Evolutionary conservation across 768 basidiomycete species (phyloP).

Genomic region (Russula griseocarnosa): DNA sequence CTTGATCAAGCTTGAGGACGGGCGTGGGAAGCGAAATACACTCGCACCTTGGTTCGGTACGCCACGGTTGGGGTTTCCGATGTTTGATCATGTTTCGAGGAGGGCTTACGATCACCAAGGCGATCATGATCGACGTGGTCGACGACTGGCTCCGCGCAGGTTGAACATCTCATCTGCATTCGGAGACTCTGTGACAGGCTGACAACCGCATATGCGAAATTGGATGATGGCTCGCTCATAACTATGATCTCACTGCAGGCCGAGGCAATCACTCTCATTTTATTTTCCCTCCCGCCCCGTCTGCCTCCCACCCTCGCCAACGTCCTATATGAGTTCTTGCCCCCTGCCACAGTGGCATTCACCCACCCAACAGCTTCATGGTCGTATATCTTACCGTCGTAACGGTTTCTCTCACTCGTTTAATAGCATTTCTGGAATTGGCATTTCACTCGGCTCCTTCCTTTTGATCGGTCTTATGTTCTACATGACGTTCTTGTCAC

Average conservation of each 20-base stretch:
- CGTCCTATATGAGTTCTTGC: neutral
- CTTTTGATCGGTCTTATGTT: conserved; percentile 6
- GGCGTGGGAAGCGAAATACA: no score
- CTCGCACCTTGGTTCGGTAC: no score
- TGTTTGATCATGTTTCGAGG: no score
- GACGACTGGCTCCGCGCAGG: no score
- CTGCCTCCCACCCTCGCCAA: neutral
- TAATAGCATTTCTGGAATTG: neutral
- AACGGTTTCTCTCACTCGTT: neutral
- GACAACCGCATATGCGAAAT: neutral
- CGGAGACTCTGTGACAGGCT: neutral
- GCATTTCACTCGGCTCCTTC: conserved; percentile 8
- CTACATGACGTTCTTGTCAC: conserved; percentile 9
- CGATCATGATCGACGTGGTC: no score
- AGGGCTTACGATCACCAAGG: no score
- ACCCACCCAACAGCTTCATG: neutral
- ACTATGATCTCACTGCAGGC: neutral
- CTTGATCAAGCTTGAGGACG: no score
- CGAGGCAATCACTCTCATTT: neutral
- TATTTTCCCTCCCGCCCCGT: neutral
- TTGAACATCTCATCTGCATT: no score
- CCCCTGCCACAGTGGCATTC: neutral
- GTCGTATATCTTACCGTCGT: conserved; percentile 1
- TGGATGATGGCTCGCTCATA: neutral
- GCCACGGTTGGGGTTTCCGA: no score